A percentile compares a stretch with the other conserved stretches of the same genome.
Conservation (phyloP, 345 rosid genomes). For the Camelina sativa region DNA sequence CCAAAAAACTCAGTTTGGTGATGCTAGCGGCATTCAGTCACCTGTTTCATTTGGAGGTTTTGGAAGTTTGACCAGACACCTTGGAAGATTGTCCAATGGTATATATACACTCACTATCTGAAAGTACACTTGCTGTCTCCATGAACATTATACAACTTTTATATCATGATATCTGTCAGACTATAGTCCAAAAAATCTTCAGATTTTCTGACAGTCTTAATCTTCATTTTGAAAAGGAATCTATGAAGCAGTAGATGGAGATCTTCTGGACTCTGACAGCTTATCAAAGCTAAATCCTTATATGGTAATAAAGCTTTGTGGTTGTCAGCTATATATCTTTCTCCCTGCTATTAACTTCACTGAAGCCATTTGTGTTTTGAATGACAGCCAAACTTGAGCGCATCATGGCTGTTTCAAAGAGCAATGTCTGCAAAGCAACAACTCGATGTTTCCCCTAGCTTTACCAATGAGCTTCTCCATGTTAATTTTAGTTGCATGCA, state of each 20-base stretch:
- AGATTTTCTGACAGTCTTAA: constrained; percentile 6
- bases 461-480: constrained; percentile 86
- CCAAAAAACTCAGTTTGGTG: constrained; percentile 70
- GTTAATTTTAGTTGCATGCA: constrained; percentile 84
- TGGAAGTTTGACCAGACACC: constrained; percentile 96
- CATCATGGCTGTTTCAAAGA: constrained; percentile 93
- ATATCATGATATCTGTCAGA: constrained; percentile 2
- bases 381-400: constrained; percentile 77
- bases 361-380: constrained; percentile 24
- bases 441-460: constrained; percentile 63
- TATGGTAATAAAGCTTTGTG: constrained; percentile 66
- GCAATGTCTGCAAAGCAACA: constrained; percentile 90
- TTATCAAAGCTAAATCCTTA: constrained; percentile 92
- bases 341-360: constrained; percentile 13
- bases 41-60: constrained; percentile 99
- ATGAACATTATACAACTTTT: constrained; percentile 8
- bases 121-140: too few relatives aligned
- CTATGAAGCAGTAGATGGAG: constrained; percentile 75
- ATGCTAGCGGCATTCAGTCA: constrained; percentile 98
- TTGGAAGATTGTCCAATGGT: constrained; percentile 86
- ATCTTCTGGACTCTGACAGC: constrained; percentile 71
- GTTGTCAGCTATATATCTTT: constrained; percentile 8
- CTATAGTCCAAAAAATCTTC: background rate
- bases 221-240: constrained; percentile 55
- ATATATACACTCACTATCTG: constrained; percentile 24